Percentiles rank a stretch among this genome's conserved stretches.
Evolutionary conservation across 768 basidiomycete genomes (phyloP).

Genomic region (Kwoniella heveanensis): DNA sequence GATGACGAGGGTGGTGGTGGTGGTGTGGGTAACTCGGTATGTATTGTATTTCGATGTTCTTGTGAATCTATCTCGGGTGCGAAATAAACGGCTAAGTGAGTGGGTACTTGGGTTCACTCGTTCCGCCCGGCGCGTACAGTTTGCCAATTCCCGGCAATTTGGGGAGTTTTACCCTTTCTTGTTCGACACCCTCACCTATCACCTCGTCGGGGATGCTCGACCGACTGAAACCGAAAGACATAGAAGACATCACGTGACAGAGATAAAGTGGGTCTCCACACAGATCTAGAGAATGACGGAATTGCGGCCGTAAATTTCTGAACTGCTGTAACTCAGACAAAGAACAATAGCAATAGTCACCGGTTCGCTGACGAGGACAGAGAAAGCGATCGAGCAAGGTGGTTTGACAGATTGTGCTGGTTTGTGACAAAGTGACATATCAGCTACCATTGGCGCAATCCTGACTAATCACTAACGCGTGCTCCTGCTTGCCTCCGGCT

Average conservation of each 20-base stretch:
- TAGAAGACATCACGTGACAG: background rate
- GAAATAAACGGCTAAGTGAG: no score
- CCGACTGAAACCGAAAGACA: background rate
- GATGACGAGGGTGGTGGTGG: slow-evolving; percentile 23
- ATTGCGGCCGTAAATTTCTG: slow-evolving; percentile 3
- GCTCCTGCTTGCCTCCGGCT: no score
- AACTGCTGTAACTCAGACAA: no score
- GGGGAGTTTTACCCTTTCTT: slow-evolving; percentile 3
- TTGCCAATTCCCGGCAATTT: slow-evolving; percentile 3
- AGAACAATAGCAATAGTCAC: background rate
- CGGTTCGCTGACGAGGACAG: no score
- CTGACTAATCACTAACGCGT: no score
- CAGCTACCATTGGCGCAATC: background rate
- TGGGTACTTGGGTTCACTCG: no score
- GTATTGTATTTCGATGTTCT: no score
- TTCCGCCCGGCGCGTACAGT: background rate
- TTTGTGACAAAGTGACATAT: background rate
- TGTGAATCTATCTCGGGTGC: no score
- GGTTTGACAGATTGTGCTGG: background rate
- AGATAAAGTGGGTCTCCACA: background rate
- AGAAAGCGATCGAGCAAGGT: background rate
- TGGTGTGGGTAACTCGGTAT: slow-evolving; percentile 2
- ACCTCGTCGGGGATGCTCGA: background rate
- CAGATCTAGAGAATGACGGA: background rate
- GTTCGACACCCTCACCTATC: background rate